Base-by-base conservation (phyloP, 1,284 basidiomycete species). In the Sporisorium exsertum region DNA sequence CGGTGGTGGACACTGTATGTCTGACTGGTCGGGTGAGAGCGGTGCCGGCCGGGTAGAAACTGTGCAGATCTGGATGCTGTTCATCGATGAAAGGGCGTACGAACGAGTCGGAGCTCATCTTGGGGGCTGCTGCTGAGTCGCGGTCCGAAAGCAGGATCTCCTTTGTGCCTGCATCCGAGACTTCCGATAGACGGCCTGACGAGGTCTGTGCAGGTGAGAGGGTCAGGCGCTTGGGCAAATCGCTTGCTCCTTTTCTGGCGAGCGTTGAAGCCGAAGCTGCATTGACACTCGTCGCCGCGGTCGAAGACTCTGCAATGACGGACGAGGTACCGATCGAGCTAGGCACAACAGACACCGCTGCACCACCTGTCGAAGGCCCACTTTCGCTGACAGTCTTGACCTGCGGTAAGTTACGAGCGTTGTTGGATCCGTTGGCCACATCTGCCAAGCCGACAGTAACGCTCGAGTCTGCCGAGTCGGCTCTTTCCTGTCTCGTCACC, bases 111-210 rank as follows among this genome's bases (percentile, higher is more conserved):
- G 58, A 53, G 42, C 55, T 55, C 20, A 37, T 32, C 40, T 52
- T 60, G 24, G 58, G 56, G 22, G 37, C 42, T 5, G 52, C 33
- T n/a, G 43, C 22, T 24, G 60, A 57, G 22, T 72, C 70, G 35
- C 43, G 57, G 35, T 72, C 70, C 5, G 64, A 64, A 5, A 72
- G 53, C 27, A 72, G 37, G 26, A 61, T 59, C 54, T 67, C 70
- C 29, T 67, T 60, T 9, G 69, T 65, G 13, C 63, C 69, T 12
- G 63, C 35, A 15, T 65, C 63, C 29, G 69, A 71, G 18, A 16
- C 33, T 18, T 68, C 59, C 26, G 65, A 68, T 22, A 58, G 26
- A 7, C 42, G 40, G n/a, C 55, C 49, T 3, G 55, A 58, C 10
- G 40, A 20, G 15, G 59, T 43, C 13, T 26, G 45, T 6, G 33